Percentiles rank a stretch among this genome's conserved stretches.
phyloP scores from a whole-genome alignment of 179 eudicot genomes.

The Spinacia oleracea region DNA sequence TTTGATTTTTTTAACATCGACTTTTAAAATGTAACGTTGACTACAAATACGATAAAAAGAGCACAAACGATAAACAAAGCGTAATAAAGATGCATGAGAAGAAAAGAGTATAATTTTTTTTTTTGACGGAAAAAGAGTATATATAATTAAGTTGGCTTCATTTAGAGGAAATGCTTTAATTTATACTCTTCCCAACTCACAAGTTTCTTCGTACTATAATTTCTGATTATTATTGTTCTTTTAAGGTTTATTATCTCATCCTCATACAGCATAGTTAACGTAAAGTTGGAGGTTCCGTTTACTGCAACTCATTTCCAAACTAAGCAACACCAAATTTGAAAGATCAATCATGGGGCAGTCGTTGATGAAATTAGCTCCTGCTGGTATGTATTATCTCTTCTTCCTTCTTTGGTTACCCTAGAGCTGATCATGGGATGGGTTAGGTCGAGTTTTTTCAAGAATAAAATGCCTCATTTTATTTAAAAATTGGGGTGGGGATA shows the following conservation, averaged over 20 bases:
- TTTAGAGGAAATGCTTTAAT: constrained; percentile 29
- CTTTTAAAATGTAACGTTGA: background rate
- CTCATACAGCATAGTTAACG: too few relatives aligned
- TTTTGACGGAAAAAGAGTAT: too few relatives aligned
- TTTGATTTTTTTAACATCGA: too few relatives aligned
- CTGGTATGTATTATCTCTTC: constrained; percentile 22
- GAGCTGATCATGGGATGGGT: too few relatives aligned
- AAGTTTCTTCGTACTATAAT: constrained; percentile 5
- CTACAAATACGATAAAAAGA: background rate
- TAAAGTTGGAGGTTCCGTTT: too few relatives aligned
- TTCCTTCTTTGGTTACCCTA: background rate
- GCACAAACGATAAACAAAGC: background rate
- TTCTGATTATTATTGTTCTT: too few relatives aligned
- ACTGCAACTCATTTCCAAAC: background rate
- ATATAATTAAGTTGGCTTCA: constrained; percentile 20
- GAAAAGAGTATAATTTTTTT: background rate
- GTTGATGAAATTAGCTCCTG: constrained; percentile 41
- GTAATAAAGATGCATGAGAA: background rate
- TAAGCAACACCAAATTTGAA: constrained; percentile 2
- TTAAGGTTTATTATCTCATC: background rate
- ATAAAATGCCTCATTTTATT: too few relatives aligned
- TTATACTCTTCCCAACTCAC: constrained; percentile 31
- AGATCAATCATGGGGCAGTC: constrained; percentile 54
- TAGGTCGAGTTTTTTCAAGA: too few relatives aligned
- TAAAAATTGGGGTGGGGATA: too few relatives aligned